Evolutionary conservation across 2,329 filamentous ascomycete species (phyloP), one percentile per base, ranked within the genome.

Genomic region (Seiridium unicorne): DNA sequence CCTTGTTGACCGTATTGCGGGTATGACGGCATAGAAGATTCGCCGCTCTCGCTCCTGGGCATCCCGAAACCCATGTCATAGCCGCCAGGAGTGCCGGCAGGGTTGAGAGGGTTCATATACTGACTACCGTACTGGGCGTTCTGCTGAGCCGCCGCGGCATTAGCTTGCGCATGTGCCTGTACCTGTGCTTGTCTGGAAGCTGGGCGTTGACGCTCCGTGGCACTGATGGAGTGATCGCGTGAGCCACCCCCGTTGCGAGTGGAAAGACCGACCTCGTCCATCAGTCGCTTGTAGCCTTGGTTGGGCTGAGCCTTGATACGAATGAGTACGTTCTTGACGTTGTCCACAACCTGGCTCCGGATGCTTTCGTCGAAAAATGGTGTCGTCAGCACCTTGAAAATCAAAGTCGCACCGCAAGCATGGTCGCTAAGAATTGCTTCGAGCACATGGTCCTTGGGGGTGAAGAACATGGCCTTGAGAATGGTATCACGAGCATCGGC

Each of bases 381-480:
- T 6, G 93, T 98, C 0, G 95, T 98, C 59, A 99, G 82, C 40
- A 98, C 93, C 82, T 99, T 99, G 85, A 98, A 99, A 70, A 99
- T 98, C 66, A 99, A 79, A 1, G 94, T 98, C 3, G 94, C 92
- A 58, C 95, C 95, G 66, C 93, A 98, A 51, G 90, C 87, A 69
- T 96, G 92, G 72, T 99, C 95, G 63, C 87, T 90, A 40, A 99
- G 81, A 62, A 99, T 98, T 59, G 92, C 91, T 73, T 97, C 93
- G 46, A 99, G 78, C 1, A 91, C 87, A 66, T 93, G 88, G 69
- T 98, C 92, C 63, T 94, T 91, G 3, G 88, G 85, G 7, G 91
- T 93, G 76, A 97, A 96, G 83, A 99, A 98, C 40, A 99, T 80
- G 2, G 94, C 93, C 73, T 92, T 90, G 46, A 98, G 81, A 44